Evolutionary conservation across 2,329 filamentous ascomycete genomes (phyloP).

Genomic region (Colletotrichum navitas): DNA sequence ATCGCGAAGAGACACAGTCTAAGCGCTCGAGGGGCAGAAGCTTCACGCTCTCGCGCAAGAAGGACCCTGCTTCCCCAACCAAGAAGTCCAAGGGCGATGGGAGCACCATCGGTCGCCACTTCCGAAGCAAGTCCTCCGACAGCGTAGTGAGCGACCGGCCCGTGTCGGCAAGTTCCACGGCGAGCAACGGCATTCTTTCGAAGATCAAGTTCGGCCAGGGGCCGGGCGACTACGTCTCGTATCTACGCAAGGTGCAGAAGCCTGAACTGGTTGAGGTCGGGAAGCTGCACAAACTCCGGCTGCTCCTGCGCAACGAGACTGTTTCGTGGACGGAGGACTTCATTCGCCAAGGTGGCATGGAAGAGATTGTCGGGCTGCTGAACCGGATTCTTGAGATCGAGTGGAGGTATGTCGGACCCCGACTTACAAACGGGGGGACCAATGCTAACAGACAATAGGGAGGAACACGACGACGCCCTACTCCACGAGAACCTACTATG

Average conservation of each 20-base stretch:
- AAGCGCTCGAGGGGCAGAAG: slow-evolving; percentile 78
- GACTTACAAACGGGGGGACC: background rate
- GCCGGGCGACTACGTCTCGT: slow-evolving; percentile 87
- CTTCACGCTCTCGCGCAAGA: slow-evolving; percentile 79
- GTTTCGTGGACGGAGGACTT: slow-evolving; percentile 96
- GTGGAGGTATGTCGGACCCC: slow-evolving; percentile 82
- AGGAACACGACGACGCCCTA: slow-evolving; percentile 94
- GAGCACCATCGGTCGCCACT: slow-evolving; percentile 69
- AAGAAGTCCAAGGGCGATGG: slow-evolving; percentile 81
- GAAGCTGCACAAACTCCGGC: slow-evolving; percentile 90
- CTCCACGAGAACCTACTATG: slow-evolving; percentile 94
- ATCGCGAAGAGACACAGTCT: slow-evolving; percentile 59
- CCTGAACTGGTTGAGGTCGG: slow-evolving; percentile 92
- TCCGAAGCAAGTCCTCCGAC: slow-evolving; percentile 79
- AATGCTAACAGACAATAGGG: slow-evolving; percentile 64
- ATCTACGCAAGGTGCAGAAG: slow-evolving; percentile 83
- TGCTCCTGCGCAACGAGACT: slow-evolving; percentile 92
- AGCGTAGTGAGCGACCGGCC: slow-evolving; percentile 73
- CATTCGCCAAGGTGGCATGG: slow-evolving; percentile 90
- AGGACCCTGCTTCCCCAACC: slow-evolving; percentile 68
- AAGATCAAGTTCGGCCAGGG: slow-evolving; percentile 81
- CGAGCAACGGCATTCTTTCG: slow-evolving; percentile 70
- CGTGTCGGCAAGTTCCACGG: slow-evolving; percentile 63
- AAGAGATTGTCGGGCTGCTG: slow-evolving; percentile 86
- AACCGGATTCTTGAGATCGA: slow-evolving; percentile 96